Evolutionary conservation across 805 yeast genomes (phyloP), one percentile per base, ranked within the genome.

Genomic region (Starmerella kuoi): DNA sequence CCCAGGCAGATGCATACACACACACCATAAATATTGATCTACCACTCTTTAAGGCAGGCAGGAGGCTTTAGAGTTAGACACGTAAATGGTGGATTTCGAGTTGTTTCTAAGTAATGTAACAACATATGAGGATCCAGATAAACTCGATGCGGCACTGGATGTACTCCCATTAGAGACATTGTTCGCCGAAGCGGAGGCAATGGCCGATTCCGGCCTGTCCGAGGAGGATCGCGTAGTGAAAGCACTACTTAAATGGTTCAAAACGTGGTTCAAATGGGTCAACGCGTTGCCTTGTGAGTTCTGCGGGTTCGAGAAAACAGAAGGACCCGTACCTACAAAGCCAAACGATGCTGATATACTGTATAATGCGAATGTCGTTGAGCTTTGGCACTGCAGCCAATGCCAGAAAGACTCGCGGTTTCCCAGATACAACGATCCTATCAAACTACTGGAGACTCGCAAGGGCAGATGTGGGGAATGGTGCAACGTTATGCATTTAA

Each of bases 391-490:
- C 46, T 87, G 95, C 57, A 42, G 47, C 1, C 48, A 51, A 2
- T 85, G 95, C 59, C 48, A 57, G 2, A 31, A 41, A 0, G 40
- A 44, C 1, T 64, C 74, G 14, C 64, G 83, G 37, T 88, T 85
- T 49, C 86, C 95, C 1, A 66, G 97, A 28, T 80, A 81, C 55
- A 79, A 81, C 55, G 72, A 76, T 47, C 80, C 88, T 0, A 62
- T 61, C 1, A 73, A 70, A 45, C 61, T 88, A 20, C 60, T 88
- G 14, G 64, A 72, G 23, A 71, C 79, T 0, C 63, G 84, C 33
- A 56, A 57, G 26, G 97, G 97, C 0, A 67, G 97, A 37, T 88
- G 97, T 61, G 97, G 97, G 1, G 97, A 88, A 59, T 88, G 94
- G 94, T 88, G 87, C 42, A 81, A 82, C 52, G 75, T 88, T 48